A percentile compares a stretch with the other conserved stretches of the same genome.
phyloP scores from a whole-genome alignment of 1,284 basidiomycete species.

The Fomitopsis schrenkii region DNA sequence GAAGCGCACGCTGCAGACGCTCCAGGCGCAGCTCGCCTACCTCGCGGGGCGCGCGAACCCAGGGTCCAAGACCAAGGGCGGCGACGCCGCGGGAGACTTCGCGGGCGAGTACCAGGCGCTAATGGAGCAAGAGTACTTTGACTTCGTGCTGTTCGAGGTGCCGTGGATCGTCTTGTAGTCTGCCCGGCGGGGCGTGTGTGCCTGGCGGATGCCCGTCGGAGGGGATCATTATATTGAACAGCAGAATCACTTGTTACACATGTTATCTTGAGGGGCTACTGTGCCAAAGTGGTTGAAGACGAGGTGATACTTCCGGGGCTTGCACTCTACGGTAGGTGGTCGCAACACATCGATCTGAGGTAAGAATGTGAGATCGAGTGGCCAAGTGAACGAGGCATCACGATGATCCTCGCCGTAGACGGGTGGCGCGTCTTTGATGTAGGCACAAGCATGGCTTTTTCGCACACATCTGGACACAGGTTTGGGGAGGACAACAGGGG shows the following conservation, averaged over 20 bases:
- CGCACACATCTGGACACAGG: no score
- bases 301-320: no score
- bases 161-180: slow-evolving; percentile 58
- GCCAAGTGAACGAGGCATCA: no score
- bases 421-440: no score
- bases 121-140: slow-evolving; percentile 92
- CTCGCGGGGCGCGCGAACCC: slow-evolving; percentile 66
- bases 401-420: no score
- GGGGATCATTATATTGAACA: neutral
- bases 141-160: slow-evolving; percentile 88
- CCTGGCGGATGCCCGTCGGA: neutral
- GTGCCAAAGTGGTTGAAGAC: no score
- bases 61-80: slow-evolving; percentile 33
- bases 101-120: slow-evolving; percentile 87
- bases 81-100: slow-evolving; percentile 47
- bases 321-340: no score
- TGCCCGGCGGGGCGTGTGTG: neutral
- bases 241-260: neutral
- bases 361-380: no score
- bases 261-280: no score
- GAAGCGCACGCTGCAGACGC: slow-evolving; percentile 72
- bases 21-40: slow-evolving; percentile 81
- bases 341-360: no score
- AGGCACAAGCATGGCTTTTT: no score
- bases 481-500: no score